Base-by-base conservation (phyloP, 2,329 filamentous ascomycete species). In the Amphichorda felina region DNA sequence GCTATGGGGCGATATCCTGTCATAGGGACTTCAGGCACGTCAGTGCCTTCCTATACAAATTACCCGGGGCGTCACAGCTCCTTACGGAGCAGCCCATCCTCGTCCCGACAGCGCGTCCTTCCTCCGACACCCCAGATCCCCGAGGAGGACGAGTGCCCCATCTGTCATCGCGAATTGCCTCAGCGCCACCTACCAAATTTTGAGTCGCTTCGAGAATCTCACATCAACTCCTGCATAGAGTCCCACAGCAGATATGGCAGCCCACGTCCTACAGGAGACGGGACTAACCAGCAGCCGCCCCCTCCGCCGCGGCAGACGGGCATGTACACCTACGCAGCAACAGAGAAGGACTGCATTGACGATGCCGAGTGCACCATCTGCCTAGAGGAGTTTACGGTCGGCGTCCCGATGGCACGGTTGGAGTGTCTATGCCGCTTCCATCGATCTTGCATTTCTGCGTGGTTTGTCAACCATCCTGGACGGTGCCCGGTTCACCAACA, bases 121-220 rank as follows among this genome's bases (percentile, higher is more conserved):
- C 62, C 59, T 1, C 62, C 59, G 4, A 64, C 63, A 9, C 66
- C 61, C 2, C 72, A 69, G 38, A 66, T 72, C 47, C 63, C 67
- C 5, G 83, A 88, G 51, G 82, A 87, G 49, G 82, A 88, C 50
- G 79, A 85, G 47, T 89, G 83, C 41, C 82, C 82, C 1, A 71
- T 88, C 30, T 89, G 83, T 46, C 81, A 83, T 48, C 59, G 64
- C 26, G 80, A 86, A 55, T 64, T 87, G 4, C 81, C 82, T 1
- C 68, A 73, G 2, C 61, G 64, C 14, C 54, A 52, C 4, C 59
- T 78, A 2, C 53, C 65, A 2, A 65, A 76, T 41, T 72, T 60
- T 38, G 72, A 79, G 46, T 43, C 53, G 3, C 57, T 70, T 10
- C 66, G 75, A 22, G 72, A 76, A 45, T 53, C 61, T 21, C 76